Evolutionary conservation across 176 grass and related monocot genomes (phyloP), one percentile per base, ranked within the genome.

Genomic region (Eremochloa ophiuroides): DNA sequence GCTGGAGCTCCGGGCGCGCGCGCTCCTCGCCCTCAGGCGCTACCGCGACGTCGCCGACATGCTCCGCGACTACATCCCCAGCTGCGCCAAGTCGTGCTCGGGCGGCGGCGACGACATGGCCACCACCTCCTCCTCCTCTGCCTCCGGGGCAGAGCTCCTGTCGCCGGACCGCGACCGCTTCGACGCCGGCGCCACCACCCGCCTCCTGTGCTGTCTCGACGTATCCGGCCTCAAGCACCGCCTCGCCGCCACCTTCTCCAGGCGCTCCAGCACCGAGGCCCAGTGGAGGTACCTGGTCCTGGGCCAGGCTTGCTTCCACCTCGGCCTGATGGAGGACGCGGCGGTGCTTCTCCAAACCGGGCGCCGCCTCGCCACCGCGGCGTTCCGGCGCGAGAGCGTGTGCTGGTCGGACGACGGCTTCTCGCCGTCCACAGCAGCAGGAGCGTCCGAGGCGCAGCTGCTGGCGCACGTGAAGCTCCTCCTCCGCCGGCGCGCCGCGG

Each of bases 281-380:
- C 80, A 84, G 48, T 98, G 96, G 96, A 95, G 96, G 89, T 95
- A 99, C 64, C 29, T 93, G 86, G 79, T 85, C 13, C n/a, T 99
- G 78, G 96, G 96, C n/a, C 79, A 91, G 28, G 93, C 96, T 23
- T 99, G 96, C 62, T 91, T 90, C 82, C 93, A 99, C 37, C 85
- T 99, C 15, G 96, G 96, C 5, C 29, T 99, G 35, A 95, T 95
- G 96, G 96, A 99, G 80, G 93, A 99, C 75, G 89, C 96, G 20
- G 92, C 64, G 73, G 88, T 83, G 38, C 91, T 99, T 0, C 86
- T 99, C 61, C 96, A 99, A 23, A 91, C 91, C 0, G 89, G 82
- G 1, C 96, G 96, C 38, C 89, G 96, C 62, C 93, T 99, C 3
- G 93, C 93, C 42, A 88, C 96, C 7, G 96, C 91, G 0, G 96